Base-by-base conservation (phyloP, 2,329 filamentous ascomycete genomes). In the Pseudocercospora fuligena region DNA sequence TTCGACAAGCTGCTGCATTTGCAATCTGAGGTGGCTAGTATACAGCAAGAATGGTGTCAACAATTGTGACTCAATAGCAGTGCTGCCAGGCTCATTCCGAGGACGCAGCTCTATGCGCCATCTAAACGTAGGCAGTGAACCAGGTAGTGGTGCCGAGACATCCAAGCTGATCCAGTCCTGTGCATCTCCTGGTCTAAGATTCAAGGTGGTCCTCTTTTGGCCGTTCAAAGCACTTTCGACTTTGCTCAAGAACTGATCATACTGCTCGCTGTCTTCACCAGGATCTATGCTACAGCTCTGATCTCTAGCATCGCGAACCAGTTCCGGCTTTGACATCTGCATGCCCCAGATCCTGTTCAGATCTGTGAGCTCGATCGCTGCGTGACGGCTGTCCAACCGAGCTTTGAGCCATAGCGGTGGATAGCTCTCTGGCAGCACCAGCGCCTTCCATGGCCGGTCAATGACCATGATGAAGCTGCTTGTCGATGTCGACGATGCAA, bases 341-440 rank as follows among this genome's bases (percentile, higher is more conserved):
- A 94, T 91, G 27, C 82, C 80, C 92, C 92, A 95, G n/a, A 93
- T 81, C 70, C 89, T 86, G 74, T 86, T 88, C 66, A 93, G 83
- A 75, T 94, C 92, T 2, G 90, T 92, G 46, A 94, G 75, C 65
- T 87, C 84, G 29, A 94, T 76, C 1, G 81, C 84, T 79, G 94
- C 94, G 11, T 87, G 85, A 56, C 83, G 78, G 16, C 81, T 60
- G 5, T 80, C 80, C 73, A 90, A 88, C 29, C 78, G 74, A 21
- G 86, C 81, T 67, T 90, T 90, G 51, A 91, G 82, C 36, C 94
- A 82, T 7, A 94, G 69, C 25, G 85, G 81, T 11, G 90, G 90
- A 5, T 88, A 46, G 16, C 66, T 27, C 8, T 60, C 53, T 11
- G 54, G 61, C 16, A 72, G 40, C 0, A 68, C 66, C 46, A 73